phyloP scores from a whole-genome alignment of 1,284 basidiomycete genomes.

The Ganoderma sinense region DNA sequence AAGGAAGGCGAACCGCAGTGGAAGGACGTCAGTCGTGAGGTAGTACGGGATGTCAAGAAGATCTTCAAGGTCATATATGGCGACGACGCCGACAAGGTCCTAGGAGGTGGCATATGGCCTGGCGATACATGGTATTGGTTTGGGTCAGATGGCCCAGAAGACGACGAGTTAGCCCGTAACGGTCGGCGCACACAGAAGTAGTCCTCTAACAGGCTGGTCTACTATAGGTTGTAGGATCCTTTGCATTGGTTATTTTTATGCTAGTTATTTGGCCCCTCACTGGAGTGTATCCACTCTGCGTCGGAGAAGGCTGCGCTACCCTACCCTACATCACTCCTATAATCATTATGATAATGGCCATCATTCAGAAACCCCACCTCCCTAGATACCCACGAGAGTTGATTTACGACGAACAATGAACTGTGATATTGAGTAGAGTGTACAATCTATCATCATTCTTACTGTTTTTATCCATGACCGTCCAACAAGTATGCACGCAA shows the following conservation, averaged over 20 bases:
- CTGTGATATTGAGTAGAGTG: neutral
- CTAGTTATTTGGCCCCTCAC: neutral
- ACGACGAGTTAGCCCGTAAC: neutral
- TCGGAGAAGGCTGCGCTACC: too few species aligned
- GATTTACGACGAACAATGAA: neutral
- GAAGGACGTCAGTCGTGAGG: conserved; percentile 10
- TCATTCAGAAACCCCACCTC: neutral
- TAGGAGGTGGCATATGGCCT: too few species aligned
- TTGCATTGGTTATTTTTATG: neutral
- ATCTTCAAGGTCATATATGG: neutral
- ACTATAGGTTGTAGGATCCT: too few species aligned
- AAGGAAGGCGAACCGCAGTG: neutral
- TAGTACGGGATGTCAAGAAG: conserved; percentile 5
- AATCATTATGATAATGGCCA: too few species aligned
- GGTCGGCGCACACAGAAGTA: conserved; percentile 1
- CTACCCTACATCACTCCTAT: too few species aligned
- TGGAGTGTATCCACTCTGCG: neutral
- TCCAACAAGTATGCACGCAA: neutral
- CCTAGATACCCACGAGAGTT: neutral
- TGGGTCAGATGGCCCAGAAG: conserved; percentile 2
- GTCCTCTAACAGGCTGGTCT: neutral
- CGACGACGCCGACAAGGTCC: neutral
- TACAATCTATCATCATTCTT: conserved; percentile 4
- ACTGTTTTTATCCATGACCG: neutral
- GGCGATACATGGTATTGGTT: conserved; percentile 5